Evolutionary conservation across 441 rosid genomes (phyloP).

Genomic region (Dalechampia spathulata): DNA sequence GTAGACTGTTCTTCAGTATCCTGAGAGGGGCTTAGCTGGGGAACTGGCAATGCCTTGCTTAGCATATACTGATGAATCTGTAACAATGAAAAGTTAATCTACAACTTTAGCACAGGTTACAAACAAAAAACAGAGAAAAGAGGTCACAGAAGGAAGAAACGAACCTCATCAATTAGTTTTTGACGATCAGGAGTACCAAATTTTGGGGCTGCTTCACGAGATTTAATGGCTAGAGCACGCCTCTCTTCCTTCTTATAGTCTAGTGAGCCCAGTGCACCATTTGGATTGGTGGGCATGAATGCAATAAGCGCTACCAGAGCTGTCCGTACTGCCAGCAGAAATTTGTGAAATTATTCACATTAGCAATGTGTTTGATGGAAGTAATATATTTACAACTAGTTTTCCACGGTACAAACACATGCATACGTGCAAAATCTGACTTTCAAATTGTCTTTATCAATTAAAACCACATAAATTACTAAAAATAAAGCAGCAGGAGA

Average conservation of each 20-base stretch:
- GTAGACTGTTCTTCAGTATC: constrained; percentile 27
- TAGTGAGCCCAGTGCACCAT: constrained; percentile 87
- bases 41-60: constrained; percentile 64
- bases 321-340: constrained; percentile 64
- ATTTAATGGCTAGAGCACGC: constrained; percentile 64
- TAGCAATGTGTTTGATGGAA: constrained; percentile 4
- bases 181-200: constrained; percentile 76
- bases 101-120: not conserved
- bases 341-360: constrained; percentile 5
- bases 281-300: constrained; percentile 91
- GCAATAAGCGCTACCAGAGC: constrained; percentile 93
- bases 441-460: too few species aligned
- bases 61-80: constrained; percentile 88
- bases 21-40: constrained; percentile 27
- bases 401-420: not conserved
- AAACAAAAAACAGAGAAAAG: not conserved
- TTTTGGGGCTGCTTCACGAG: constrained; percentile 80
- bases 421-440: not conserved
- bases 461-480: too few species aligned
- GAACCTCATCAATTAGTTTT: constrained; percentile 78
- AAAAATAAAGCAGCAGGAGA: too few species aligned
- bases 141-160: not conserved
- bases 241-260: constrained; percentile 91
- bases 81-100: constrained; percentile 7
- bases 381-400: not conserved